Base-by-base conservation (phyloP, 2,329 filamentous ascomycete genomes). In the Aspergillus puulaauensis region DNA sequence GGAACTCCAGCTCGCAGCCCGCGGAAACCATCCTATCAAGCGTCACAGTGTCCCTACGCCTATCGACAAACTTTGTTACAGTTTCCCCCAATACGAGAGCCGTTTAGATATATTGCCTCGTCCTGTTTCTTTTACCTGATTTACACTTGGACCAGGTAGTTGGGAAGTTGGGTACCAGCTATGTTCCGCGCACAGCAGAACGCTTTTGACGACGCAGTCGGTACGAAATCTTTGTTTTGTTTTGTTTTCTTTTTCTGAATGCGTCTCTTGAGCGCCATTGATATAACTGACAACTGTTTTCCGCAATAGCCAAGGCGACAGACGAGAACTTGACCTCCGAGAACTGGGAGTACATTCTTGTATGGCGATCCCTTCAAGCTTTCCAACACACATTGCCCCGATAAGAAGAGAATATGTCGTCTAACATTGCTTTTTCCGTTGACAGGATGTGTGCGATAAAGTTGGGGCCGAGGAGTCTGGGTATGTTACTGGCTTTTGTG, bases 271-370 rank as follows among this genome's bases (percentile, higher is more conserved):
- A 8, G 24, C 24, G 24, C 9, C 24, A 11, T 11, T 12, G 19
- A 15, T 37, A 19, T 76, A 60, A 75, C 62, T 40, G 58, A 64
- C 66, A 33, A 4, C 66, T 56, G 58, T 61, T 43, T 49, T 43
- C 35, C 17, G 52, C 17, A 68, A 65, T 69, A 88, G 87, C 86
- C 70, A 90, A 90, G 78, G 93, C 95, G 71, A 99, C 95, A 56
- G 95, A 99, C 77, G 95, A 99, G 83, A 99, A 97, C 77, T 85
- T 98, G 68, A 98, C 93, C 21, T 90, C 88, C 31, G 85, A 96
- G 76, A 89, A 90, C 73, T 90, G 87, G 87, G 87, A 89, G 72
- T 87, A 81, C 65, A 88, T 88, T 65, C 78, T 88, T 67, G 82
- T 84, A 79, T 62, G 77, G 35, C 44, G 17, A 41, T 58, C 33